Percentiles rank a stretch among this genome's conserved stretches.
phyloP scores from a whole-genome alignment of 257 asterid genomes.

The Echites panduratus region DNA sequence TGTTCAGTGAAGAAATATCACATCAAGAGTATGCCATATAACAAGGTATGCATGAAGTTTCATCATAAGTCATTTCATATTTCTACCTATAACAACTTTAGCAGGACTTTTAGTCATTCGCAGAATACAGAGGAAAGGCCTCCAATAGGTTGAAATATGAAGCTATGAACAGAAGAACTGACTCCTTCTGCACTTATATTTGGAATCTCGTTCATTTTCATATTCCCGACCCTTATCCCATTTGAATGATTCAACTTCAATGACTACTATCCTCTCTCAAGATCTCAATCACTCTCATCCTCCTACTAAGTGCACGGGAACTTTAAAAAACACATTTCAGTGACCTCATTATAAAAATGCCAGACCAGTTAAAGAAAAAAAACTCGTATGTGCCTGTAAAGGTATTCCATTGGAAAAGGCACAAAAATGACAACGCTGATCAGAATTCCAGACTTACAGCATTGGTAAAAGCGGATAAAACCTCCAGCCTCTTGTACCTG shows the following conservation, averaged over 20 bases:
- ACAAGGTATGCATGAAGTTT: background rate
- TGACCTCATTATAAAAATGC: background rate
- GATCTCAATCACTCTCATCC: background rate
- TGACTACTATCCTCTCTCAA: background rate
- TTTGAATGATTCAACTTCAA: background rate
- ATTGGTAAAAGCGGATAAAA: slow-evolving; percentile 86
- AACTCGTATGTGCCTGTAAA: background rate
- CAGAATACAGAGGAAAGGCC: background rate
- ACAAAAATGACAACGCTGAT: background rate
- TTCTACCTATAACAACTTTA: background rate
- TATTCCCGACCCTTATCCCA: too few relatives aligned
- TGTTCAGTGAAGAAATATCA: background rate
- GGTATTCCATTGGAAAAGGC: background rate
- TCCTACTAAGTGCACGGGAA: background rate
- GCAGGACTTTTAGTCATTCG: background rate
- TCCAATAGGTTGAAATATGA: background rate
- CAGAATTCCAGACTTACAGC: slow-evolving; percentile 54
- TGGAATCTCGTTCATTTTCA: background rate
- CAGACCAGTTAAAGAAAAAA: background rate
- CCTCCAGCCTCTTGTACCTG: slow-evolving; percentile 85
- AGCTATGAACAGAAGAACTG: background rate
- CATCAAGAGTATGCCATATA: background rate
- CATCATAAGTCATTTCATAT: background rate
- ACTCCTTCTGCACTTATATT: background rate
- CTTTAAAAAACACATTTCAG: background rate